These are phyloP conservation scores for Yamadazyma sp. DNA, from an alignment of 805 yeast genomes.

Conservation along the genomic window DNA sequence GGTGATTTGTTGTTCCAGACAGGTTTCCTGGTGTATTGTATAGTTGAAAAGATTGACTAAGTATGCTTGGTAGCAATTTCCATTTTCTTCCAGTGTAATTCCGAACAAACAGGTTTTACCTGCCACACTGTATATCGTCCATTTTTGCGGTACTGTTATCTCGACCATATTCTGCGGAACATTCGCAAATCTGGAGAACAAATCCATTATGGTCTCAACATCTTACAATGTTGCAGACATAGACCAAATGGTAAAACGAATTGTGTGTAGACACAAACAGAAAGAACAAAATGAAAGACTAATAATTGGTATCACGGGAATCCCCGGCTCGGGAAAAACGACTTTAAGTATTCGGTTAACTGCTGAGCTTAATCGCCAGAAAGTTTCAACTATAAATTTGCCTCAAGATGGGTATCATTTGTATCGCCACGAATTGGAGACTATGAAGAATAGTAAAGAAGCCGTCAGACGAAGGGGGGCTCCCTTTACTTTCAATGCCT, in stretches of 20 bases:
- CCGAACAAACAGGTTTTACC: slow-evolving; percentile 6
- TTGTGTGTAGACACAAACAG: background rate
- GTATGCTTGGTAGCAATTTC: background rate
- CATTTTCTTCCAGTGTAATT: background rate
- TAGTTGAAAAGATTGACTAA: background rate
- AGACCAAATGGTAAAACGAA: slow-evolving; percentile 5
- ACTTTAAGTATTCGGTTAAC: slow-evolving; percentile 56
- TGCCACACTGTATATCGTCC: slow-evolving; percentile 1
- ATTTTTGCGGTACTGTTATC: slow-evolving; percentile 5
- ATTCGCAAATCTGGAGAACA: background rate
- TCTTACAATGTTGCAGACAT: slow-evolving; percentile 1
- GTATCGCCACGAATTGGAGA: slow-evolving; percentile 29
- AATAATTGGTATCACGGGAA: slow-evolving; percentile 64
- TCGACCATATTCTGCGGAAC: slow-evolving; percentile 4
- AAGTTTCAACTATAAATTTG: slow-evolving; percentile 22
- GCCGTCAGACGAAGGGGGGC: slow-evolving; percentile 77
- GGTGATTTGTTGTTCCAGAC: background rate
- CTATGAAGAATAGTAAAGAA: slow-evolving; percentile 51
- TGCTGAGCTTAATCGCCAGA: slow-evolving; percentile 15
- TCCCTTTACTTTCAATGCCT: slow-evolving; percentile 79
- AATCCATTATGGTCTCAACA: slow-evolving; percentile 1
- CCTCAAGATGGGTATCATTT: slow-evolving; percentile 45
- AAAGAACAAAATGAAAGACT: slow-evolving; percentile 33
- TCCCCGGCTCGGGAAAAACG: slow-evolving; percentile 86
- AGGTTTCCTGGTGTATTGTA: background rate